phyloP scores from a whole-genome alignment of 2,329 filamentous ascomycete species.

The Huntiella decipiens region DNA sequence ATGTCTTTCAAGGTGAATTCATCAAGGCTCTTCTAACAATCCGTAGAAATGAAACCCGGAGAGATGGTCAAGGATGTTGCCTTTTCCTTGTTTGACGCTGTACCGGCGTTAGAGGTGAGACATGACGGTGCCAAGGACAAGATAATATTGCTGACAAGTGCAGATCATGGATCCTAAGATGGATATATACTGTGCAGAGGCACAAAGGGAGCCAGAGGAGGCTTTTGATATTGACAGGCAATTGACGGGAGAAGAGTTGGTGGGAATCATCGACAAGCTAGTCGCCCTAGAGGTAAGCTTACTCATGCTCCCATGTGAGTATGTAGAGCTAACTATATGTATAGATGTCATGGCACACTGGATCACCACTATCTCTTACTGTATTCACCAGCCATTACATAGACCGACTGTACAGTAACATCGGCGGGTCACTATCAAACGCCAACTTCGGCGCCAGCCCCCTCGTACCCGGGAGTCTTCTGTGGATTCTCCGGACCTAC shows the following conservation, averaged over 20 bases:
- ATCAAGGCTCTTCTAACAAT: background rate
- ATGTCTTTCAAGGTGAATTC: background rate
- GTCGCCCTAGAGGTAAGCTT: slow-evolving; percentile 60
- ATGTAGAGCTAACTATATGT: background rate
- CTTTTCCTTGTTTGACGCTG: slow-evolving; percentile 88
- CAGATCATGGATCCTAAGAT: slow-evolving; percentile 99
- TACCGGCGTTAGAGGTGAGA: slow-evolving; percentile 59
- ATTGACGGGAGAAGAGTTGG: slow-evolving; percentile 56
- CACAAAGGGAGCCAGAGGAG: slow-evolving; percentile 66
- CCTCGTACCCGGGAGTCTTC: slow-evolving; percentile 26
- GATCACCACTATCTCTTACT: slow-evolving; percentile 89
- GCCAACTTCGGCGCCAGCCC: slow-evolving; percentile 36
- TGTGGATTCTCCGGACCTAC: slow-evolving; percentile 60
- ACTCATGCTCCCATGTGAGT: background rate
- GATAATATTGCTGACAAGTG: background rate
- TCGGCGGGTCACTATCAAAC: slow-evolving; percentile 42
- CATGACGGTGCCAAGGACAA: background rate
- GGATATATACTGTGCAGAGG: slow-evolving; percentile 74
- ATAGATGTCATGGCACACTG: slow-evolving; percentile 89
- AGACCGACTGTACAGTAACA: slow-evolving; percentile 59
- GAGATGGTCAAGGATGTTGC: slow-evolving; percentile 83
- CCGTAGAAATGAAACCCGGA: slow-evolving; percentile 24
- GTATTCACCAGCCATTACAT: slow-evolving; percentile 85
- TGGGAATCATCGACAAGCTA: slow-evolving; percentile 89
- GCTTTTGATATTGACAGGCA: slow-evolving; percentile 54